Evolutionary conservation across 2,329 filamentous ascomycete genomes (phyloP), one percentile per base, ranked within the genome.

Genomic region (Didymella pomorum): DNA sequence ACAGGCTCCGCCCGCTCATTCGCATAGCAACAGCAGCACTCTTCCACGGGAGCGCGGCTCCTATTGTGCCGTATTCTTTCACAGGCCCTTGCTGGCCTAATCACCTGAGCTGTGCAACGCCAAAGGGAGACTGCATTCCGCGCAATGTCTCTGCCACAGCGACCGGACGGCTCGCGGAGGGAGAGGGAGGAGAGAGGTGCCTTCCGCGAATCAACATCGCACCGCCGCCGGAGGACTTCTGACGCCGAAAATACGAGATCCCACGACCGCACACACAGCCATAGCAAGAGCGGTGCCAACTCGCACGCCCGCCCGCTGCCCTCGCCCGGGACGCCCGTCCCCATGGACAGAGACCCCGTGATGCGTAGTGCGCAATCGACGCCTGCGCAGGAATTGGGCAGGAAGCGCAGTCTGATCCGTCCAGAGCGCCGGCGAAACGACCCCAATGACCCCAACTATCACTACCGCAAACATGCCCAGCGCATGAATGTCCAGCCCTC

Each of bases 381-480:
- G 1, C 54, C 66, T 47, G 84, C 71, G 29, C 76, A 73, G 18
- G 86, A 87, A 16, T 67, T 88, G 56, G 76, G 79, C 60, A 87
- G 93, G 68, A 98, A 98, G 79, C 88, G 90, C 75, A 97, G 92
- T 76, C 82, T 99, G 63, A 89, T 99, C 72, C 86, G 91, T 61
- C 95, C 95, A 0, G 95, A 99, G 79, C 87, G 95, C 65, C 90
- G 90, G 71, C 87, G 90, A 67, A 92, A 96, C 67, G 90, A 93
- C 68, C 88, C 85, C 64, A 90, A 93, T 68, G 93, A 98, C 75
- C 93, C 93, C 14, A 96, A 98, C 76, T 99, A 97, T 74, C 86
- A 97, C 79, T 99, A 99, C 78, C 88, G 92, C 67, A 91, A 96
- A 76, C 93, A 97, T 85, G 93, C 96, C 10, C 91, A 93, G 70